phyloP scores from a whole-genome alignment of 2,329 filamentous ascomycete genomes.

The Colletotrichum viniferum region DNA sequence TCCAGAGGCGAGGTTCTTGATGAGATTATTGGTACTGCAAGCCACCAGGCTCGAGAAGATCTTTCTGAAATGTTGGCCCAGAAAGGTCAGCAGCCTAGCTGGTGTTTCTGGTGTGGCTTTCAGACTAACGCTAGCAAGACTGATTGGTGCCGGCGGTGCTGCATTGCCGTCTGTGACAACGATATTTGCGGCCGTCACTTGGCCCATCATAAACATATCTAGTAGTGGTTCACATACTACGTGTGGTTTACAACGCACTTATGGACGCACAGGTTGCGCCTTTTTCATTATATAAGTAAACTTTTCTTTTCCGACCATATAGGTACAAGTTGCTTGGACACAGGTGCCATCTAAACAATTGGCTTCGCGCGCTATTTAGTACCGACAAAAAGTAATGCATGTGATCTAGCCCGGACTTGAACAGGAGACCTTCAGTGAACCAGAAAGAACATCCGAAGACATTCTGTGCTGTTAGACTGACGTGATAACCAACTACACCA shows the following conservation, averaged over 20 bases:
- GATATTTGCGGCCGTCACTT: not conserved
- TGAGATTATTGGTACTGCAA: not conserved
- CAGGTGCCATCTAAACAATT: not conserved
- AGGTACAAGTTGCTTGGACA: not conserved
- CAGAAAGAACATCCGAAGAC: not conserved
- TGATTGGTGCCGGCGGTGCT: conserved; percentile 16
- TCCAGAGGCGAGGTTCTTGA: not conserved
- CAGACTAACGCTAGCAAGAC: not conserved
- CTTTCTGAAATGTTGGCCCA: not conserved
- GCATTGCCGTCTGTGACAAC: not conserved
- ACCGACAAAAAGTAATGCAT: not conserved
- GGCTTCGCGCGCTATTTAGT: not conserved
- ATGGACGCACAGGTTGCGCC: not conserved
- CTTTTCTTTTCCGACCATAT: not conserved
- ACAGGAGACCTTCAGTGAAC: conserved; percentile 16
- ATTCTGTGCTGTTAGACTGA: conserved; percentile 43
- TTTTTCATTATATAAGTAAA: not conserved
- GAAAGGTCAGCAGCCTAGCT: not conserved
- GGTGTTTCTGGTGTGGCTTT: conserved; percentile 19
- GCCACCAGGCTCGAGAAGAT: not conserved
- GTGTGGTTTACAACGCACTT: not conserved
- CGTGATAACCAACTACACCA: conserved; percentile 51
- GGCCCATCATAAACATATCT: not conserved
- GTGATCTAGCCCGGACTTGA: conserved; percentile 16
- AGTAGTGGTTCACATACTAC: not conserved